phyloP scores from a whole-genome alignment of 768 basidiomycete genomes.

The Lactifluus volemus region DNA sequence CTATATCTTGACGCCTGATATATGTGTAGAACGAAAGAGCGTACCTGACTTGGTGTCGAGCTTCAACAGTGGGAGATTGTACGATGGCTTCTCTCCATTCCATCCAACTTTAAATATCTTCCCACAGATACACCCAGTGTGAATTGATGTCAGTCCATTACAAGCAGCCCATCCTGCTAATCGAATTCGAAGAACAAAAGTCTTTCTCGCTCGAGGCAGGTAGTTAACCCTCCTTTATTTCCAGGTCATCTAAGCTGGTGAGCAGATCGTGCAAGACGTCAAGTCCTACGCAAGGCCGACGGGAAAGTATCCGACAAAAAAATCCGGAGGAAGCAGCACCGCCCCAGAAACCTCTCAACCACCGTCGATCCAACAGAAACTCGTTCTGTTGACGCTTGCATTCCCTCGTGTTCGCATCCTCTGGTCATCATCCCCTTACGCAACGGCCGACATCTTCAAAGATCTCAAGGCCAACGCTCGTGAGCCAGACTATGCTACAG shows the following conservation, averaged over 20 bases:
- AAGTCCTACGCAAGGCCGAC: constrained; percentile 59
- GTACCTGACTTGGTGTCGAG: constrained; percentile 86
- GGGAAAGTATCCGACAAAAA: constrained; percentile 48
- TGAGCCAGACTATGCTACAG: constrained; percentile 73
- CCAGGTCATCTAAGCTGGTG: neutral
- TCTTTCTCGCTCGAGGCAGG: constrained; percentile 82
- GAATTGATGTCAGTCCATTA: constrained; percentile 96
- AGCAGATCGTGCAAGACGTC: constrained; percentile 51
- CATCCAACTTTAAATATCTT: neutral
- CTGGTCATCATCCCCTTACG: constrained; percentile 95
- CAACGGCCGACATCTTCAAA: constrained; percentile 84
- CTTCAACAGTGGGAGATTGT: constrained; percentile 93
- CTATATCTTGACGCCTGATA: constrained; percentile 91
- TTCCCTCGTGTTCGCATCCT: constrained; percentile 92
- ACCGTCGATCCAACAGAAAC: constrained; percentile 77
- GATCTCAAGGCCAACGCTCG: constrained; percentile 76
- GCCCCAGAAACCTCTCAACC: constrained; percentile 31
- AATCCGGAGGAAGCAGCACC: constrained; percentile 28
- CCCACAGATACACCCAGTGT: constrained; percentile 84
- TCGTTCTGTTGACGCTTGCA: constrained; percentile 79
- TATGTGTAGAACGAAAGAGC: constrained; percentile 95
- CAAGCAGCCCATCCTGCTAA: constrained; percentile 85
- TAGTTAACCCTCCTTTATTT: neutral
- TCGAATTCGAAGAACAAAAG: constrained; percentile 97
- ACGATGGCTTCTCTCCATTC: constrained; percentile 28